phyloP scores from a whole-genome alignment of 805 yeast genomes.

The Yarrowia bubula region DNA sequence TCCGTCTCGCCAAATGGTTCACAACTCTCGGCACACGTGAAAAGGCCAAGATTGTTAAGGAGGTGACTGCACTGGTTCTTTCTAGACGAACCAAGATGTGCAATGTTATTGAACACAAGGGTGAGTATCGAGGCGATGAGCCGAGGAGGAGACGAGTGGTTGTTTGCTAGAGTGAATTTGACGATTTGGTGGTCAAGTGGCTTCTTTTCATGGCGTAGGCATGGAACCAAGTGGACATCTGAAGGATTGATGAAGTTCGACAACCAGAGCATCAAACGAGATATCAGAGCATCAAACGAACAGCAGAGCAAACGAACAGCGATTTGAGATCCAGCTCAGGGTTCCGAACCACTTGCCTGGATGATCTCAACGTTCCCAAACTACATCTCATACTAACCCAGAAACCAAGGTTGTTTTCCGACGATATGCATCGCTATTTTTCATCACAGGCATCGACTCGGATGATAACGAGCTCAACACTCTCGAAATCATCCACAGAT shows the following conservation, averaged over 20 bases:
- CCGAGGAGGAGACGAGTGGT: not conserved
- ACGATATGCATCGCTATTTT: conserved; percentile 89
- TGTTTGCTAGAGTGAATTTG: too few relatives aligned
- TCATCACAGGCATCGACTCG: conserved; percentile 78
- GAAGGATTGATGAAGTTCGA: too few relatives aligned
- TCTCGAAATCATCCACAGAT: conserved; percentile 84
- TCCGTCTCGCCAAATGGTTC: conserved; percentile 92
- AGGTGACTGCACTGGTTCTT: conserved; percentile 79
- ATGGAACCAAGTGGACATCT: too few relatives aligned
- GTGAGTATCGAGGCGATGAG: conserved; percentile 34
- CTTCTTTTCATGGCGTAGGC: too few relatives aligned
- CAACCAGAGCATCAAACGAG: too few relatives aligned
- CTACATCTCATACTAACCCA: conserved; percentile 24
- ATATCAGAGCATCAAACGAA: not conserved
- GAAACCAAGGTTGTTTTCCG: conserved; percentile 84
- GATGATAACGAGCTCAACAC: conserved; percentile 85
- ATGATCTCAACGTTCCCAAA: too few relatives aligned
- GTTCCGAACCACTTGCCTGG: too few relatives aligned
- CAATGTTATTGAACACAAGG: conserved; percentile 81
- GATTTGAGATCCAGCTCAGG: too few relatives aligned
- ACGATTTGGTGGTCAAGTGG: too few relatives aligned
- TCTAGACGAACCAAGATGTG: conserved; percentile 92
- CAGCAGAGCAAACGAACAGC: too few relatives aligned
- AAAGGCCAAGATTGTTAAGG: conserved; percentile 77
- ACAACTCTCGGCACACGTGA: conserved; percentile 79